phyloP scores from a whole-genome alignment of 148 eudicot species.

The Cornus florida region DNA sequence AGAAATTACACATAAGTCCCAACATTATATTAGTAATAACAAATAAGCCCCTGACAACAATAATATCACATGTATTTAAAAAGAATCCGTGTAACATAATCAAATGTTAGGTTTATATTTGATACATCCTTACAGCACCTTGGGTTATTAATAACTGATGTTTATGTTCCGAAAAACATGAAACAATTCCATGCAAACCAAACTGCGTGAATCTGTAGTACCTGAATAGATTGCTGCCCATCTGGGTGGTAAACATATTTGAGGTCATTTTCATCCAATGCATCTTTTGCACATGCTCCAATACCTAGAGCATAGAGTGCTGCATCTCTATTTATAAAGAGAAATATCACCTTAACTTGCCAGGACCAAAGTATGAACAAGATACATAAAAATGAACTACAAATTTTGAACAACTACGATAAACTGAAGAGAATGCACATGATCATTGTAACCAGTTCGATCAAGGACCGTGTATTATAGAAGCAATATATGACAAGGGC shows the following conservation, averaged over 20 bases:
- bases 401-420: not conserved
- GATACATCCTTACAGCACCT: too few relatives aligned
- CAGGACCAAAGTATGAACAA: not conserved
- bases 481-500: not conserved
- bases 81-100: too few relatives aligned
- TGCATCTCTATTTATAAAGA: constrained; percentile 58
- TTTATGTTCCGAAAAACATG: not conserved
- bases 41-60: too few relatives aligned
- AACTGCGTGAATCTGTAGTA: constrained; percentile 17
- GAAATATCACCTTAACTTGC: constrained; percentile 3
- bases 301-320: constrained; percentile 89
- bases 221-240: constrained; percentile 83
- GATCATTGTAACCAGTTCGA: constrained; percentile 5
- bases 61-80: too few relatives aligned
- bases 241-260: constrained; percentile 85
- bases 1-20: too few relatives aligned
- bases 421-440: constrained; percentile 4
- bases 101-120: too few relatives aligned
- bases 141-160: too few relatives aligned
- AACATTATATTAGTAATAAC: too few relatives aligned
- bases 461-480: not conserved
- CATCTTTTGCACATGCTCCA: constrained; percentile 85
- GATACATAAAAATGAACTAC: not conserved
- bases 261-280: constrained; percentile 74
- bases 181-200: not conserved